Conservation (phyloP, 1,284 basidiomycete genomes). For the Acaromyces ingoldii region DNA sequence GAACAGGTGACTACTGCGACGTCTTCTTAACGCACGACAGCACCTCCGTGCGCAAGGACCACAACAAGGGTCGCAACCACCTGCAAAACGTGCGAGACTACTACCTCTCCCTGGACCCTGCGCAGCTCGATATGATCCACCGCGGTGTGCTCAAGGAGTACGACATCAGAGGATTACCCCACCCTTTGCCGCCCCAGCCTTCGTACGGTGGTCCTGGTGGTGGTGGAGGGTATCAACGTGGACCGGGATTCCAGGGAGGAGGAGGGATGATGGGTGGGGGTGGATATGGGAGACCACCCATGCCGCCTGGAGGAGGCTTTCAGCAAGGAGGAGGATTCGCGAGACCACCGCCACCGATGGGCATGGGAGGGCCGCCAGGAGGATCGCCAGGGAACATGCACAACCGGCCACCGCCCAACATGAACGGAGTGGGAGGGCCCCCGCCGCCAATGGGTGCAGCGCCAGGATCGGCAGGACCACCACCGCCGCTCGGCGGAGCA, state of each 20-base stretch:
- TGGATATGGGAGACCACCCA: constrained; percentile 1
- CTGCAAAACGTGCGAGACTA: constrained; percentile 93
- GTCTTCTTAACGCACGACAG: constrained; percentile 50
- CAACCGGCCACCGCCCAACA: constrained; percentile 2
- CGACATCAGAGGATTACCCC: constrained; percentile 55
- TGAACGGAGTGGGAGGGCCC: constrained; percentile 1
- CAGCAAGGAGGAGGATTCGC: constrained; percentile 5
- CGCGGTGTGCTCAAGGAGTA: constrained; percentile 91
- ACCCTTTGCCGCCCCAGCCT: constrained; percentile 12
- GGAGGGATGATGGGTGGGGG: background rate
- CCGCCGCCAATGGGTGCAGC: background rate
- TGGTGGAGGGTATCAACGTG: constrained; percentile 6
- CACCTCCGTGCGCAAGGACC: constrained; percentile 78
- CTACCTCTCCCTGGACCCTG: constrained; percentile 89
- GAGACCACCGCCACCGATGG: constrained; percentile 3
- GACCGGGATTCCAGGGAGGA: no score
- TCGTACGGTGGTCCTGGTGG: constrained; percentile 1
- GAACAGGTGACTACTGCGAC: constrained; percentile 41
- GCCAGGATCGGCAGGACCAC: background rate
- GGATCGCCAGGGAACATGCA: background rate
- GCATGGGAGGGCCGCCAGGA: background rate
- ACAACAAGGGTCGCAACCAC: constrained; percentile 95
- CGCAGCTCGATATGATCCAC: constrained; percentile 91
- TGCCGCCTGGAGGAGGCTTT: background rate
- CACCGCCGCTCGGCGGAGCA: background rate